These are phyloP conservation scores for Coemansia sp. DNA, from an alignment of 192 early-diverging fungal genomes.

Conservation along the genomic window DNA sequence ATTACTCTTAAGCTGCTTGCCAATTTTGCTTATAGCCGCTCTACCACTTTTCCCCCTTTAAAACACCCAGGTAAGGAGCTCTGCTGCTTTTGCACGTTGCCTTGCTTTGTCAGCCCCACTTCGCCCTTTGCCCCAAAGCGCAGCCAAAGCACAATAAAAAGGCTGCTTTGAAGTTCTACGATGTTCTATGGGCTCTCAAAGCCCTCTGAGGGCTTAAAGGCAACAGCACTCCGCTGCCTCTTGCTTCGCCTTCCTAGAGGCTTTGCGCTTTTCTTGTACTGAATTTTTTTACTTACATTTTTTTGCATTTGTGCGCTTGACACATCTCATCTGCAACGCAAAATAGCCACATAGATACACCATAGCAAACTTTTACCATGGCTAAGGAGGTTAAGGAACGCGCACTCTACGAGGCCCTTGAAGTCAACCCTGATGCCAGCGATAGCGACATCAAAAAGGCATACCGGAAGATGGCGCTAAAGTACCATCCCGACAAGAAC, in stretches of 20 bases:
- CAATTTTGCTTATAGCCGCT: neutral
- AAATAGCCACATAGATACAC: neutral
- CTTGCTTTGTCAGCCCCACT: neutral
- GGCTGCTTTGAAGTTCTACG: neutral
- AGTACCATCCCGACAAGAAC: constrained; percentile 70
- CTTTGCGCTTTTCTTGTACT: constrained; percentile 10
- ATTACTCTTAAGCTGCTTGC: neutral
- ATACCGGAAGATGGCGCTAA: constrained; percentile 94
- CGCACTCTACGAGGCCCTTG: constrained; percentile 90
- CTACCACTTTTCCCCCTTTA: neutral
- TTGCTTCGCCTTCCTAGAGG: neutral
- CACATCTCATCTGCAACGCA: constrained; percentile 15
- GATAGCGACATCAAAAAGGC: constrained; percentile 95
- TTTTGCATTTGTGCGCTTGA: constrained; percentile 4
- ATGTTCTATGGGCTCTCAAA: neutral
- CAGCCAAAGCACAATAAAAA: neutral
- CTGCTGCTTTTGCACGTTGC: neutral
- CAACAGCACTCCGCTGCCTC: neutral
- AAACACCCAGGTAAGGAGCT: neutral
- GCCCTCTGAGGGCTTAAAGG: neutral
- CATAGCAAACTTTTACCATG: constrained; percentile 16
- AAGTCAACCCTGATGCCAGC: constrained; percentile 68
- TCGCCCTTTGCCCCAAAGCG: neutral
- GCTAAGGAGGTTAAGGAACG: constrained; percentile 79
- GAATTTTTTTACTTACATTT: constrained; percentile 13